Base-by-base conservation (phyloP, 1,284 basidiomycete genomes). In the Ceratobasidium sp. region DNA sequence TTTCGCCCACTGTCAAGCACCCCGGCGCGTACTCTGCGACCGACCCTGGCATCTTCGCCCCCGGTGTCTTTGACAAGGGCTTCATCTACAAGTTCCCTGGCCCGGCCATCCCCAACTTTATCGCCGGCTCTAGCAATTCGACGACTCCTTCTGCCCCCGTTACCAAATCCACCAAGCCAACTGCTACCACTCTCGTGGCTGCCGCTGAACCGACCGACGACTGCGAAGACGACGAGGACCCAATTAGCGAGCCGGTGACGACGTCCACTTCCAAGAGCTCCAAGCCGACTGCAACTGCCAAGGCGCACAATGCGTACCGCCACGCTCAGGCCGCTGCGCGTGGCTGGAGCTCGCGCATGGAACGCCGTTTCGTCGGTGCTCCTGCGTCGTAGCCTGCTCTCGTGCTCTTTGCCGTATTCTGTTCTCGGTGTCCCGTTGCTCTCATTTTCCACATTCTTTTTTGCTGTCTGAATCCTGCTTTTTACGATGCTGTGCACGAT, bases 1-100 rank as follows among this genome's bases (percentile, higher is more conserved):
- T 39, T 37, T 41, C 39, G 34, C 39, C 62, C 5, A 61, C 65
- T 39, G 76, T 51, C 53, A 53, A 43, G 56, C 77, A 77, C 77
- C 78, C 78, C 59, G 78, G 78, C 74, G 77, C 74, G 27, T 78
- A 78, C 74, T 48, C 41, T 7, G 73, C 76, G 22, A 74, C 46
- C 37, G 75, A 78, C 54, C 59, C 65, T 16, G 78, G 78, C 43
- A 72, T 78, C 59, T 69, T 61, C 62, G 34, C 43, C 14, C 66
- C 66, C 54, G 43, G 43, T 22, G 66, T 69, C 53, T 69, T 69
- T 29, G 66, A 69, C 66, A 58, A 43, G 22, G 72, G 72, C 27
- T 69, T 59, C 51, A 59, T 56, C n/a, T 75, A 75, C 62, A 31
- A 16, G 2, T 77, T 77, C 76, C 76, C 76, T 37, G 76, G 76